Conservation (phyloP, 2,329 filamentous ascomycete species). For the Penicillium sp. region DNA sequence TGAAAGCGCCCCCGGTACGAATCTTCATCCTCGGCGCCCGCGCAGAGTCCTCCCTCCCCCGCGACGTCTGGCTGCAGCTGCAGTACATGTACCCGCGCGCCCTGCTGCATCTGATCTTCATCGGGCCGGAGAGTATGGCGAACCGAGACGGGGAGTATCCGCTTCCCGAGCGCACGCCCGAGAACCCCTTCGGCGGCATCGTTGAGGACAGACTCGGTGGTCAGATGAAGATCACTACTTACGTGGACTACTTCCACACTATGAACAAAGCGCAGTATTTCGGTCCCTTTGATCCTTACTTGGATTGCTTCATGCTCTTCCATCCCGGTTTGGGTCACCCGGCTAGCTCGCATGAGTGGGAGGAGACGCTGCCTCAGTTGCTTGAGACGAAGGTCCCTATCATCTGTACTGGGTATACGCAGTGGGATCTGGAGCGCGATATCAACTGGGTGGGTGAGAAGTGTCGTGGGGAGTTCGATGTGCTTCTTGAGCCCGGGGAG, state of each 20-base stretch:
- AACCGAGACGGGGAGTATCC: constrained; percentile 93
- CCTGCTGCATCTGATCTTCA: constrained; percentile 88
- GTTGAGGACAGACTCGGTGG: constrained; percentile 86
- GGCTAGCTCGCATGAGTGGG: constrained; percentile 90
- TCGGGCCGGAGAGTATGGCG: constrained; percentile 92
- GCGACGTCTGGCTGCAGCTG: constrained; percentile 90
- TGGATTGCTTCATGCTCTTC: constrained; percentile 96
- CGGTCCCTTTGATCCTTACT: constrained; percentile 94
- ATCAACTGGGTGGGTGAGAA: constrained; percentile 85
- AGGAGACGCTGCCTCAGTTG: constrained; percentile 80
- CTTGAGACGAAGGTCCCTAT: constrained; percentile 95
- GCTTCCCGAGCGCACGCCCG: constrained; percentile 75
- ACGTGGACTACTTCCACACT: constrained; percentile 97
- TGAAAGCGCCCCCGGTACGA: constrained; percentile 82
- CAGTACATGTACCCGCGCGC: constrained; percentile 91
- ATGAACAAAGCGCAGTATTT: constrained; percentile 89
- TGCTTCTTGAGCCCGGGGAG: constrained; percentile 87
- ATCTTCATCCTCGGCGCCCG: constrained; percentile 92
- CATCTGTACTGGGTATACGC: constrained; percentile 92
- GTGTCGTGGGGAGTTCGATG: constrained; percentile 84
- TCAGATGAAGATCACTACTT: constrained; percentile 94
- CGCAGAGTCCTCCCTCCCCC: constrained; percentile 93
- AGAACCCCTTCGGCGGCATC: constrained; percentile 90
- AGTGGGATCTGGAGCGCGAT: constrained; percentile 90
- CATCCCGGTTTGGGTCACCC: constrained; percentile 95